phyloP scores from a whole-genome alignment of 2,329 filamentous ascomycete species.

The Trichophyton rubrum region DNA sequence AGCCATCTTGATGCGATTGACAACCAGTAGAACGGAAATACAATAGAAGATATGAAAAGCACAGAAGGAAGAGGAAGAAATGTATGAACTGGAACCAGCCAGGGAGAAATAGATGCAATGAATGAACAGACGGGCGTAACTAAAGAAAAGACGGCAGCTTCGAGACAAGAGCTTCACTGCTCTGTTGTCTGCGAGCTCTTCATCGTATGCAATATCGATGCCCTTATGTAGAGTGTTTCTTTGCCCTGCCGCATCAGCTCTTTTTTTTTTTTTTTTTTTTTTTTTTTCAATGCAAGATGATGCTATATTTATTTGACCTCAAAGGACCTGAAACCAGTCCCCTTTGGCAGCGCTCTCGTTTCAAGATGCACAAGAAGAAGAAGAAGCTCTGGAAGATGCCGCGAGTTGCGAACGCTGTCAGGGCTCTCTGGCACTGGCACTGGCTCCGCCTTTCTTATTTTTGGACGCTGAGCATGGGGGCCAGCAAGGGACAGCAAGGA shows the following conservation, averaged over 20 bases:
- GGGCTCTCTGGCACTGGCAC: background rate
- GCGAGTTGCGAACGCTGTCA: background rate
- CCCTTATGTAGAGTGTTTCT: background rate
- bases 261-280: background rate
- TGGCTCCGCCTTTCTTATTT: background rate
- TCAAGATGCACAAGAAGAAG: background rate
- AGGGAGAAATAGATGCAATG: background rate
- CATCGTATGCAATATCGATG: background rate
- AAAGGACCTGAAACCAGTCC: background rate
- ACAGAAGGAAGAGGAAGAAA: background rate
- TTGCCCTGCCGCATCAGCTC: background rate
- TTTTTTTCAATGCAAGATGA: background rate
- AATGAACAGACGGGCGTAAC: background rate
- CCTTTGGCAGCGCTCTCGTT: background rate
- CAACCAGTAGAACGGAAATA: background rate
- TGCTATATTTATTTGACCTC: background rate
- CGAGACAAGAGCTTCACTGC: background rate
- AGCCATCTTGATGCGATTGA: slow-evolving; percentile 12
- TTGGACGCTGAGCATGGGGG: no score
- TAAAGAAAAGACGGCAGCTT: background rate
- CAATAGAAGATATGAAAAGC: no score
- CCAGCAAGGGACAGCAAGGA: no score
- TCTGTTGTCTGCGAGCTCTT: background rate
- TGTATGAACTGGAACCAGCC: background rate
- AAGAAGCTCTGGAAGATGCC: background rate